Evolutionary conservation across 2,329 filamentous ascomycete genomes (phyloP), one percentile per base, ranked within the genome.

Genomic region (Pseudopyrenochaeta lycopersici): DNA sequence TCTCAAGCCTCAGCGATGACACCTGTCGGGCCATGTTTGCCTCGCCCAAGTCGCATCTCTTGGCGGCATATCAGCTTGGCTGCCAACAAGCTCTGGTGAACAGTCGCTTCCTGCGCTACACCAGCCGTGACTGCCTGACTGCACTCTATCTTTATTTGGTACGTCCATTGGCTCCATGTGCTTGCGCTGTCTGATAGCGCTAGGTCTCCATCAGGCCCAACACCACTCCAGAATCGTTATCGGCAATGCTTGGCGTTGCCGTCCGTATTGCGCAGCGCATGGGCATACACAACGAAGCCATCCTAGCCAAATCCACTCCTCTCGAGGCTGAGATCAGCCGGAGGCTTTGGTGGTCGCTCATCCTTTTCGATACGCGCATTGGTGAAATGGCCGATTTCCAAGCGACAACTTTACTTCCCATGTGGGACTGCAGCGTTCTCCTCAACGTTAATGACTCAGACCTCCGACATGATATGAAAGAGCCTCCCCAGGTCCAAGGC

Each of bases 291-390:
- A 80, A 82, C 9, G 87, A 90, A 82, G 62, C 80, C 73, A 62
- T 71, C 14, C 66, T 68, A n/a, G 67, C 84, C 4, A 80, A 82
- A 18, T 64, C 88, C 3, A 78, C 78, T 1, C 77, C 81, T 0
- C 87, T 85, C 52, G 82, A 88, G 58, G 81, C 81, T 4, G 84
- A 88, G 68, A 81, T 88, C 77, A 81, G 86, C 14, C 80, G 86
- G 7, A 80, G 87, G 2, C 66, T 89, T 0, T 89, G 86, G 83
- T 85, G 84, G 77, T 83, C 87, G 49, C 78, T 89, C 10, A 71
- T 86, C 11, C 77, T 85, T 2, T 79, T 88, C 7, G 87, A 89
- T 54, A 72, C 80, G 38, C 80, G 83, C 3, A 81, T 77, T 82
- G 21, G 77, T 78, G 15, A 81, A 83, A 40, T 81, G 12, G 79